Evolutionary conservation across 2,329 filamentous ascomycete species (phyloP).

Genomic region (Colletotrichum lentis): DNA sequence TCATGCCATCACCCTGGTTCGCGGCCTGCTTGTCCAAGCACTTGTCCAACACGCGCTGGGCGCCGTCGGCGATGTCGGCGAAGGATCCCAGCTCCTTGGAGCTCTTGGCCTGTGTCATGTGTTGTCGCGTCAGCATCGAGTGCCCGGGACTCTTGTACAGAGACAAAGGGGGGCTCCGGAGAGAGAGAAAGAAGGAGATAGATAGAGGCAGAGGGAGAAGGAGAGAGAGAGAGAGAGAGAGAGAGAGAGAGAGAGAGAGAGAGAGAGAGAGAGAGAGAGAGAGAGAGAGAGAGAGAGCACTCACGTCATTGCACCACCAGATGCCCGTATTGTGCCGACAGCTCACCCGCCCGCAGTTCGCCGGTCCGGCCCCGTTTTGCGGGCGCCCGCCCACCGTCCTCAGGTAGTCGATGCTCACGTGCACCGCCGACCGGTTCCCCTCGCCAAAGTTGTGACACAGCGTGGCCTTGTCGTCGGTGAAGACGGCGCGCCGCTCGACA

Average conservation of each 20-base stretch:
- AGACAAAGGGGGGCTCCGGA: neutral
- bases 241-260: too few species aligned
- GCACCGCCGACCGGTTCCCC: conserved; percentile 18
- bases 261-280: neutral
- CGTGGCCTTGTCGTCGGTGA: neutral
- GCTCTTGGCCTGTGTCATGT: conserved; percentile 2
- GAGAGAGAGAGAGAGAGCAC: neutral
- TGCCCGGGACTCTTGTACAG: neutral
- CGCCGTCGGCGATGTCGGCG: conserved; percentile 27
- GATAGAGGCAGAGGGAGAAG: too few species aligned
- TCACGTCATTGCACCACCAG: conserved; percentile 30
- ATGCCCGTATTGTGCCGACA: conserved; percentile 21
- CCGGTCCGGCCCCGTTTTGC: conserved; percentile 24
- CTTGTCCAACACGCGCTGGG: conserved; percentile 12
- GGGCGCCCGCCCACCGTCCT: conserved; percentile 14
- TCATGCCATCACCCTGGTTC: conserved; percentile 20
- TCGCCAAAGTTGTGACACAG: conserved; percentile 25
- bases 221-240: too few species aligned
- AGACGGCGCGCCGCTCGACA: neutral
- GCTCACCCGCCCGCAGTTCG: conserved; percentile 27
- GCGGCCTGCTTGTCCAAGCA: conserved; percentile 29
- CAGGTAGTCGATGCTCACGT: conserved; percentile 14
- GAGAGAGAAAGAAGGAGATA: too few species aligned
- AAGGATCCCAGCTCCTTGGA: conserved; percentile 24
- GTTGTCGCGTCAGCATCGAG: too few species aligned